These are phyloP conservation scores for Podila epigama DNA, from an alignment of 192 early-diverging fungal genomes.

Conservation along the genomic window DNA sequence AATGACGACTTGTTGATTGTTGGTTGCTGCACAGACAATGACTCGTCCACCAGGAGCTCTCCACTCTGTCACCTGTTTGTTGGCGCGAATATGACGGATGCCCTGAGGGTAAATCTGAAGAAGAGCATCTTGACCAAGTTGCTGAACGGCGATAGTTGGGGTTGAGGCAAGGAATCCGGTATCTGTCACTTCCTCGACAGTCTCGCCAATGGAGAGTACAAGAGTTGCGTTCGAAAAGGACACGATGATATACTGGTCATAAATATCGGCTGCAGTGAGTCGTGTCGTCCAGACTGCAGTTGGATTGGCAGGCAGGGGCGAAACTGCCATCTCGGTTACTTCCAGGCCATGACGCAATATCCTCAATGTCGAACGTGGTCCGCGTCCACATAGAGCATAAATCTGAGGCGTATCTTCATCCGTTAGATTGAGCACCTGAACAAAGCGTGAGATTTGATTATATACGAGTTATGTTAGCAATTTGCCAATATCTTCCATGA, in stretches of 20 bases:
- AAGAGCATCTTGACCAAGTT: constrained; percentile 85
- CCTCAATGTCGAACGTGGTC: constrained; percentile 80
- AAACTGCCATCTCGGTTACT: constrained; percentile 89
- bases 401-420: constrained; percentile 96
- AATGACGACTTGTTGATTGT: constrained; percentile 83
- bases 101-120: constrained; percentile 90
- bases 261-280: constrained; percentile 43
- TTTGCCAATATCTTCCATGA: not conserved
- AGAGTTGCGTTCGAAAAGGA: constrained; percentile 93
- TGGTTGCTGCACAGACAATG: constrained; percentile 83
- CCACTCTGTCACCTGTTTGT: constrained; percentile 95
- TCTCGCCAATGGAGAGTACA: constrained; percentile 91
- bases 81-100: constrained; percentile 87
- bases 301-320: constrained; percentile 92
- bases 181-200: constrained; percentile 90
- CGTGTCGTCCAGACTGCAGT: constrained; percentile 89
- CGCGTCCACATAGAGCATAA: constrained; percentile 87
- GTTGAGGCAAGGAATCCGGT: constrained; percentile 86
- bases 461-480: not conserved
- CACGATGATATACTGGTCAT: constrained; percentile 89
- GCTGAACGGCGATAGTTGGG: constrained; percentile 85
- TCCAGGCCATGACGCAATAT: constrained; percentile 94
- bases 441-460: not conserved
- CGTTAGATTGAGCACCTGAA: constrained; percentile 79
- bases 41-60: constrained; percentile 76